Base-by-base conservation (phyloP, 2,329 filamentous ascomycete species). In the Colletotrichum sp. region DNA sequence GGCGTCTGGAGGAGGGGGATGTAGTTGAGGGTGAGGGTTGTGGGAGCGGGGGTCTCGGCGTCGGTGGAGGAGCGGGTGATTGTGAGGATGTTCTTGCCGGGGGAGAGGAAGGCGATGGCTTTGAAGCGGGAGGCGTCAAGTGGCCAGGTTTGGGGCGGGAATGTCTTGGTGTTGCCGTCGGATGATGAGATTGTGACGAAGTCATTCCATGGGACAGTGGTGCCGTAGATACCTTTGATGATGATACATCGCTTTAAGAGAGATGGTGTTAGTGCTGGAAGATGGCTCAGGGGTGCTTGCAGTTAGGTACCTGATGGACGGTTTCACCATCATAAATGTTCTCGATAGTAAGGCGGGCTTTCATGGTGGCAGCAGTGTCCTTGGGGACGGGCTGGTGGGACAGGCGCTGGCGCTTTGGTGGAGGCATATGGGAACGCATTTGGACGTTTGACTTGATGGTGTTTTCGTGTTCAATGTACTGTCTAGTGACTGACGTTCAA, bases 1-100 rank as follows among this genome's bases (percentile, higher is more conserved):
- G 94, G 93, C 0, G 82, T 83, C 79, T 88, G 87, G 8, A 75
- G 89, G 82, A 80, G 91, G 86, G 81, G 90, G 0, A 91, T 89
- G 83, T 95, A 93, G n/a, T 78, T 77, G 18, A 83, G 39, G 85
- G 34, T 52, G 3, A 66, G 18, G 6, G 28, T 39, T 8, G 18
- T 6, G 10, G 72, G 24, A 13, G 13, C 9, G 12, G 44, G 9
- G 12, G 8, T 12, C 9, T n/a, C 15, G 36, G n/a, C 5, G 5
- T 24, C 36, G 18, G 24, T 32, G 18, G 16, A 8, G 18, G 15
- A 18, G 12, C 73, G 73, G 2, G 32, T 52, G 52, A 76, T 74
- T 16, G 60, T 24, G 6, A 74, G 26, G 8, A 30, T 62, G 36
- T 76, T 76, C 8, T n/a, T 39, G 18, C 75, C 75, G 7, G 75